These are phyloP conservation scores for Cronartium quercuum DNA, from an alignment of 1,284 basidiomycete genomes.

Conservation along the genomic window DNA sequence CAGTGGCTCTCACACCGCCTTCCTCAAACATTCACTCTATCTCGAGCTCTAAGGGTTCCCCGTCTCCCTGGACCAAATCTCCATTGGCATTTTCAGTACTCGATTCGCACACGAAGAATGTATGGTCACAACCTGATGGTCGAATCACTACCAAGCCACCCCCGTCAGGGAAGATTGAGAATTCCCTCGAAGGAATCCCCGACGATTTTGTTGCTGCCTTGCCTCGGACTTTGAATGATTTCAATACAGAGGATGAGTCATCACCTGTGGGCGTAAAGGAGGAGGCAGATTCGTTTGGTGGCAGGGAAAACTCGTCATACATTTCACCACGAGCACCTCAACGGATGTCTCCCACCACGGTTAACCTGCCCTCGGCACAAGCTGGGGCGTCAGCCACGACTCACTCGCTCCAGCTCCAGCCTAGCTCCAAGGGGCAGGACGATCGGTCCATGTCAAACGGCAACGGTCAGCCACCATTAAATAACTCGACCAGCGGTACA, in stretches of 20 bases:
- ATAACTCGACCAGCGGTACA: not conserved
- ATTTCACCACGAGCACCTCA: not conserved
- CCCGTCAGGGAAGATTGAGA: slow-evolving; percentile 32
- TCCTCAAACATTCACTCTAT: slow-evolving; percentile 20
- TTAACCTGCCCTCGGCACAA: not conserved
- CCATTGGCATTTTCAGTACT: slow-evolving; percentile 32
- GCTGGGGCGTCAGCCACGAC: not conserved
- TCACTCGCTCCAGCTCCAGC: slow-evolving; percentile 2
- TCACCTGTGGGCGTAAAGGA: not conserved
- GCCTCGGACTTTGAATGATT: slow-evolving; percentile 38
- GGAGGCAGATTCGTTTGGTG: not conserved
- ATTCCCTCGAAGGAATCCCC: slow-evolving; percentile 35
- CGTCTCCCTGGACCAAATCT: slow-evolving; percentile 35
- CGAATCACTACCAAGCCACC: slow-evolving; percentile 19
- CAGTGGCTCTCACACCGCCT: slow-evolving; percentile 12
- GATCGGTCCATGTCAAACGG: slow-evolving; percentile 20
- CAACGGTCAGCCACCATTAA: slow-evolving; percentile 1
- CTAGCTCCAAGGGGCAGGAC: slow-evolving; percentile 6
- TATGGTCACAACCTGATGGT: slow-evolving; percentile 38
- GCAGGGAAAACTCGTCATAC: not conserved
- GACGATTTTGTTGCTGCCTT: slow-evolving; percentile 36
- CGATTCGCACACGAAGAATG: slow-evolving; percentile 36
- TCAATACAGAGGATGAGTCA: slow-evolving; percentile 34
- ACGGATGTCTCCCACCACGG: not conserved
- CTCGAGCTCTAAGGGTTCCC: slow-evolving; percentile 21